Conservation (phyloP, 2,329 filamentous ascomycete genomes). For the Cladosporium halotolerans region DNA sequence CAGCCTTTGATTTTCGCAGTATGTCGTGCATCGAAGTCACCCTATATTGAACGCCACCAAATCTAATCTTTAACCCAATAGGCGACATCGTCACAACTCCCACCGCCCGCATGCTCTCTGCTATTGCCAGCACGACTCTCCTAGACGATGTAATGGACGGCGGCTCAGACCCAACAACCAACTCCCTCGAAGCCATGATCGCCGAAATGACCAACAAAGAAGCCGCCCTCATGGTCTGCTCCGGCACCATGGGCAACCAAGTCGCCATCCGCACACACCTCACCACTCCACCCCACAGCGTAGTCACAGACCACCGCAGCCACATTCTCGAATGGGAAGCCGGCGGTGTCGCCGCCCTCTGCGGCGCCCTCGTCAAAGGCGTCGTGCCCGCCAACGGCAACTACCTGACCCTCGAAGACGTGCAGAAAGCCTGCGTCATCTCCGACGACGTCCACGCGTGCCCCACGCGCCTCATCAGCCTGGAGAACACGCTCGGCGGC, state of each 20-base stretch:
- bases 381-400: conserved; percentile 64
- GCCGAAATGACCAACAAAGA: conserved; percentile 70
- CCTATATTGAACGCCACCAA: not conserved
- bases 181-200: conserved; percentile 66
- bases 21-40: conserved; percentile 3
- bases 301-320: conserved; percentile 71
- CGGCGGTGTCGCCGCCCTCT: conserved; percentile 63
- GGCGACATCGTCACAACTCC: conserved; percentile 67
- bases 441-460: conserved; percentile 68
- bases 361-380: conserved; percentile 62
- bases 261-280: conserved; percentile 73
- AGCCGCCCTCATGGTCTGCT: conserved; percentile 72
- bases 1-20: conserved; percentile 53
- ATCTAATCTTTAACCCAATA: conserved; percentile 7
- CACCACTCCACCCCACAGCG: conserved; percentile 68
- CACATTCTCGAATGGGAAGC: conserved; percentile 71
- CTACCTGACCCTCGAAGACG: conserved; percentile 71
- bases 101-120: conserved; percentile 72
- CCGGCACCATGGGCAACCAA: conserved; percentile 93
- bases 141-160: conserved; percentile 80
- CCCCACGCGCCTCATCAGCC: conserved; percentile 71
- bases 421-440: conserved; percentile 59
- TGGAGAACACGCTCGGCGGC: conserved; percentile 82
- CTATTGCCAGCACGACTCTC: conserved; percentile 67
- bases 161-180: conserved; percentile 69